Evolutionary conservation across 2,329 filamentous ascomycete species (phyloP), one percentile per base, ranked within the genome.

Genomic region (Chaetoscypha palmicola): DNA sequence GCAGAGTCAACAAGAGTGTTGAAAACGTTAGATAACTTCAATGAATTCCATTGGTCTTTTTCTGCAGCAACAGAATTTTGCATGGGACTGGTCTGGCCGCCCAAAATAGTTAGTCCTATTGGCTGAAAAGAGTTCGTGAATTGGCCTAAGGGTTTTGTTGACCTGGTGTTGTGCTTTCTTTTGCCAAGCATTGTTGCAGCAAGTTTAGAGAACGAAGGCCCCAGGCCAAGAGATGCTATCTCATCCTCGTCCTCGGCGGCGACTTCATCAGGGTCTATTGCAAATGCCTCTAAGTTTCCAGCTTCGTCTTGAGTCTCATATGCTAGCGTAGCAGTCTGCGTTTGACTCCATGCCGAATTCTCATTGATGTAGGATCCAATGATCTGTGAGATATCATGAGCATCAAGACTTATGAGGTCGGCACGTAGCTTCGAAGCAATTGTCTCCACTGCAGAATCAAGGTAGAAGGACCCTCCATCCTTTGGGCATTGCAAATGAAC

Each of bases 331-430:
- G 76, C 72, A 9, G 76, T 62, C 16, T 67, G 61, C 1, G 75
- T 72, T 5, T 60, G 56, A 5, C 65, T 71, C 50, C 63, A 64
- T 8, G 61, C 67, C n/a, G 66, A 48, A 48, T 73, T 71, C 56
- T 85, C 79, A 3, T 81, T 83, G 8, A 90, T 64, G 55, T 89
- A 87, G 33, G 77, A 72, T 2, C 81, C 83, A 0, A 82, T 72
- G 20, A 92, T 67, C 38, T 81, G 72, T 2, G 83, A 83, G 41
- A 94, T 66, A 56, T 84, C 81, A 49, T 81, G 75, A 1, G 86
- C 78, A 57, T 81, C 76, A 9, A 94, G 60, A 16, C 76, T 73
- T 23, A 92, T 66, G 2, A 91, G 58, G 52, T 91, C 79, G 2
- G 85, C 81, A 5, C 66, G 67, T 4, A 84, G 66, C 24, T 78